Percentiles rank a stretch among this genome's conserved stretches.
These are phyloP conservation scores for Anisodus tanguticus DNA, from an alignment of 257 asterid species.

Conservation along the genomic window DNA sequence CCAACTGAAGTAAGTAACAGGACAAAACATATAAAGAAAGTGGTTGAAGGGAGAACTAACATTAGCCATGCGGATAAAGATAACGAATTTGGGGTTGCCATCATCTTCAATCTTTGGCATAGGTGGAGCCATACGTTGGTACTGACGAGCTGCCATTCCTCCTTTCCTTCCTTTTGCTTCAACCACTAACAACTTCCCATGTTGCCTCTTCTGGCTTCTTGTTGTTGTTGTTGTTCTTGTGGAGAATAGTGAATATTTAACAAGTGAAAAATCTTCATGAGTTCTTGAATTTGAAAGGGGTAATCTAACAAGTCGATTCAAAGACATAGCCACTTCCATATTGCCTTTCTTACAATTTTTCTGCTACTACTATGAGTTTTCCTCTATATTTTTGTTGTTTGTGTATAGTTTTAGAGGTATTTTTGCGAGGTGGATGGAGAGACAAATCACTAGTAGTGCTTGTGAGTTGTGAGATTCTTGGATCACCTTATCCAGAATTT, in stretches of 20 bases:
- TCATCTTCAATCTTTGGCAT: conserved; percentile 95
- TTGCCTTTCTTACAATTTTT: not conserved
- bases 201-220: conserved; percentile 32
- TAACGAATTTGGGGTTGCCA: conserved; percentile 91
- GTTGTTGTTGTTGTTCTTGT: conserved; percentile 35
- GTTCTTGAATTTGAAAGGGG: conserved; percentile 57
- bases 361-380: not conserved
- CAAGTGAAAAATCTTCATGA: conserved; percentile 42
- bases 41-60: conserved; percentile 38
- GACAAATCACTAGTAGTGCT: conserved; percentile 36
- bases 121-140: conserved; percentile 65
- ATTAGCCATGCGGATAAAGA: conserved; percentile 92
- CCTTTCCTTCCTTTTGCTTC: conserved; percentile 94
- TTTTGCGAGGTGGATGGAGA: conserved; percentile 33
- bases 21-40: conserved; percentile 23
- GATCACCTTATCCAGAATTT: conserved; percentile 42
- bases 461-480: conserved; percentile 7
- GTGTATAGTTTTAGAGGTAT: not conserved
- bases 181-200: conserved; percentile 46
- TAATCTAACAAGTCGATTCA: conserved; percentile 60
- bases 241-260: conserved; percentile 59
- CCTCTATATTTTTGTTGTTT: not conserved
- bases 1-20: not conserved
- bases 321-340: conserved; percentile 72
- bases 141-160: conserved; percentile 80